Evolutionary conservation across 176 grass and related monocot genomes (phyloP).

Genomic region (Dactylis glomerata): DNA sequence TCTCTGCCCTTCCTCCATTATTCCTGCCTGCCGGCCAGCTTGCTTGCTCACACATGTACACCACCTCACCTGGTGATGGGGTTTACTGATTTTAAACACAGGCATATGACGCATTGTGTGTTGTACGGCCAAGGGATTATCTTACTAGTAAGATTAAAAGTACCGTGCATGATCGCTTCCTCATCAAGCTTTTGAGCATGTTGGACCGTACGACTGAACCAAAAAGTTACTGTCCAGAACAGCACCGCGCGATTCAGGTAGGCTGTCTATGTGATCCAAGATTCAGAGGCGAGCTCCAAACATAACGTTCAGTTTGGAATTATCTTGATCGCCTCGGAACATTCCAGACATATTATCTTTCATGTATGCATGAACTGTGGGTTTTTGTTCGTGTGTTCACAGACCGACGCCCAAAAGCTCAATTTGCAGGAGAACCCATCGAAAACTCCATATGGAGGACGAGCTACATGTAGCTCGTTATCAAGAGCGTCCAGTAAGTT

Average conservation of each 20-base stretch:
- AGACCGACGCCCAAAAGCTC: background rate
- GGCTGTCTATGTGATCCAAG: background rate
- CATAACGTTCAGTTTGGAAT: background rate
- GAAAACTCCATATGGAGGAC: too few relatives aligned
- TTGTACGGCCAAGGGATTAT: too few relatives aligned
- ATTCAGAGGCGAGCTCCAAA: background rate
- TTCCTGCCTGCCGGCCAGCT: background rate
- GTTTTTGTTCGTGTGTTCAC: background rate
- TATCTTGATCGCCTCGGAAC: background rate
- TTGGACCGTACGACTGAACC: background rate
- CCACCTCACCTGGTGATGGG: conserved; percentile 28
- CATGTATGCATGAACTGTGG: background rate
- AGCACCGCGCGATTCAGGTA: background rate
- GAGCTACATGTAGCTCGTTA: too few relatives aligned
- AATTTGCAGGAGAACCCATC: too few relatives aligned
- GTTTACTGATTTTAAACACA: background rate
- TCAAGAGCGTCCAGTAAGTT: too few relatives aligned
- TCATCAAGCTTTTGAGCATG: background rate
- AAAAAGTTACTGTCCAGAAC: background rate
- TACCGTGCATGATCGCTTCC: background rate
- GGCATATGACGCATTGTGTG: background rate
- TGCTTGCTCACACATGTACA: conserved; percentile 22
- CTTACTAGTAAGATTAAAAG: background rate
- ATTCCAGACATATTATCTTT: background rate
- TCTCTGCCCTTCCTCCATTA: background rate